Percentiles rank a stretch among this genome's conserved stretches.
phyloP scores from a whole-genome alignment of 2,329 filamentous ascomycete species.

The Trichoderma harzianum region DNA sequence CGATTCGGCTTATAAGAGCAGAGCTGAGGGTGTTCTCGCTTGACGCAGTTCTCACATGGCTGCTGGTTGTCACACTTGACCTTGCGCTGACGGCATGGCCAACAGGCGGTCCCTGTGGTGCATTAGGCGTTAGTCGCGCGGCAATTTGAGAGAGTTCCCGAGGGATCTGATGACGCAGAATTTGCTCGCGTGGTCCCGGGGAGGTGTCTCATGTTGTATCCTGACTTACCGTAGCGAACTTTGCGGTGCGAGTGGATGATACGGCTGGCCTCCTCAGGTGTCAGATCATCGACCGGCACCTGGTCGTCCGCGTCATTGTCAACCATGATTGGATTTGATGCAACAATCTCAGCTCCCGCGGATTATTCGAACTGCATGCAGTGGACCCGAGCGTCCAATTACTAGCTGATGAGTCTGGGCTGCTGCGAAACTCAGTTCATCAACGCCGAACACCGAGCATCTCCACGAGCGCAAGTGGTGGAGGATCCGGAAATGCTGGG shows the following conservation, averaged over 20 bases:
- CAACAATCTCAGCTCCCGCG: background rate
- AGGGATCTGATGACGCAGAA: background rate
- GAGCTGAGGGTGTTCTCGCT: constrained; percentile 60
- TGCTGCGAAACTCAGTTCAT: background rate
- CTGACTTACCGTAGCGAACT: constrained; percentile 58
- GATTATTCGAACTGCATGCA: background rate
- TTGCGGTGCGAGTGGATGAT: constrained; percentile 69
- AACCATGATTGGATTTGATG: constrained; percentile 36
- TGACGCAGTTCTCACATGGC: constrained; percentile 66
- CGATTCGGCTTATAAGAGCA: constrained; percentile 65
- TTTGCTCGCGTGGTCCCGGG: background rate
- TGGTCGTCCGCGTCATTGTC: constrained; percentile 42
- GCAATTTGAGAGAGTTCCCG: background rate
- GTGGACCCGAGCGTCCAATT: constrained; percentile 17
- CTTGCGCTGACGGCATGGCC: constrained; percentile 65
- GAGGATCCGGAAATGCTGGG: background rate
- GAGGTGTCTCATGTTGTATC: background rate
- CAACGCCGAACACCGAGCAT: constrained; percentile 38
- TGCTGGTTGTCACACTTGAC: constrained; percentile 68
- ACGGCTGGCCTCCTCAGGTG: constrained; percentile 62
- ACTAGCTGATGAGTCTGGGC: constrained; percentile 1
- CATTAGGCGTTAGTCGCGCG: constrained; percentile 7
- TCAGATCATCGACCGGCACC: constrained; percentile 53
- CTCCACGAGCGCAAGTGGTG: constrained; percentile 21
- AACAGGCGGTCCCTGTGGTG: constrained; percentile 57